phyloP scores from a whole-genome alignment of 768 basidiomycete genomes.

The Lactarius tabidus region DNA sequence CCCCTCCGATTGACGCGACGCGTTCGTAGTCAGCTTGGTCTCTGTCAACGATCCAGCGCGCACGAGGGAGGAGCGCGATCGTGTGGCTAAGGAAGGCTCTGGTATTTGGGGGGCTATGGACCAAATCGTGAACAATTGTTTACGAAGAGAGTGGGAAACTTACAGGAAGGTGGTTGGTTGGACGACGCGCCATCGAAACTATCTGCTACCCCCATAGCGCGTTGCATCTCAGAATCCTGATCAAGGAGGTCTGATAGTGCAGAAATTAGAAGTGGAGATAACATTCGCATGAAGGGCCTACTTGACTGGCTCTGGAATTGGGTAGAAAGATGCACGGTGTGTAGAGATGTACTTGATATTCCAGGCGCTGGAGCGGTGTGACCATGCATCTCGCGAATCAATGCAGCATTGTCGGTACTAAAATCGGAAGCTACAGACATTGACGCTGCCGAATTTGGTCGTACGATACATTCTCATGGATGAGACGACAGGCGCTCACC shows the following conservation, averaged over 20 bases:
- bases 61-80: conserved; percentile 16
- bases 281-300: not conserved
- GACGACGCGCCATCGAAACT: conserved; percentile 20
- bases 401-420: conserved; percentile 15
- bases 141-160: not conserved
- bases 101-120: conserved; percentile 12
- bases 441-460: conserved; percentile 13
- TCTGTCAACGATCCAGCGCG: conserved; percentile 26
- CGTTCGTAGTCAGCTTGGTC: conserved; percentile 16
- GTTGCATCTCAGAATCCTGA: conserved; percentile 26
- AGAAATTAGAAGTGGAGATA: not conserved
- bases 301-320: conserved; percentile 24
- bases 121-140: not conserved
- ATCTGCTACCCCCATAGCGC: conserved; percentile 23
- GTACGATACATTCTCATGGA: not conserved
- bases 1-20: conserved; percentile 8
- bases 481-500: conserved; percentile 3
- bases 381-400: conserved; percentile 16
- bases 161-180: conserved; percentile 19
- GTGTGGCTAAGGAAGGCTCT: conserved; percentile 7
- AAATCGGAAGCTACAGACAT: conserved; percentile 18
- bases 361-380: not conserved
- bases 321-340: conserved; percentile 23
- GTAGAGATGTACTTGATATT: conserved; percentile 16
- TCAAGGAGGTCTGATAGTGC: conserved; percentile 24